phyloP scores from a whole-genome alignment of 2,329 filamentous ascomycete genomes.

The Cadophora sp. region DNA sequence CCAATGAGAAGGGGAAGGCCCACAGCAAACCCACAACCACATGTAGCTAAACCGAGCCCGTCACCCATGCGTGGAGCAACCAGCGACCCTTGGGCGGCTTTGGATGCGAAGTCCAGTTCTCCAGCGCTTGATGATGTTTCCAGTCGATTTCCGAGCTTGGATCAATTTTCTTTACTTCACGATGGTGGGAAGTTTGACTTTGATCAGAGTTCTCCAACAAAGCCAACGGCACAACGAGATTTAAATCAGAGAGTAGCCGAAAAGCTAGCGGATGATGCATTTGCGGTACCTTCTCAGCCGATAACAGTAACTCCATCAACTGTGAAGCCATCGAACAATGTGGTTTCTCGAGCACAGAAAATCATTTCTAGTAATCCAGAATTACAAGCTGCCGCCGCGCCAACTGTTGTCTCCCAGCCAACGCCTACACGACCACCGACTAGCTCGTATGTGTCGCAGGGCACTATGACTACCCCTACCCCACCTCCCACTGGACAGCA shows the following conservation, averaged over 20 bases:
- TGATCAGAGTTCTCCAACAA: slow-evolving; percentile 59
- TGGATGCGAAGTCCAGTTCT: slow-evolving; percentile 71
- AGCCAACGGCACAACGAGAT: slow-evolving; percentile 56
- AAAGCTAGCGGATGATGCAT: slow-evolving; percentile 84
- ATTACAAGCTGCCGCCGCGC: slow-evolving; percentile 57
- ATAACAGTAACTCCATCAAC: slow-evolving; percentile 28
- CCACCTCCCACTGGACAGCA: slow-evolving; percentile 45
- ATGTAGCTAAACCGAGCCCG: slow-evolving; percentile 62
- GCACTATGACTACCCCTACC: slow-evolving; percentile 78
- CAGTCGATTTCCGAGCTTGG: slow-evolving; percentile 84
- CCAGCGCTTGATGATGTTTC: slow-evolving; percentile 79
- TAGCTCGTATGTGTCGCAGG: slow-evolving; percentile 63
- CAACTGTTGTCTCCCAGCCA: slow-evolving; percentile 40
- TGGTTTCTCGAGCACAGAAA: slow-evolving; percentile 66
- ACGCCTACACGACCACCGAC: slow-evolving; percentile 51
- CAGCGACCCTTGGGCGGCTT: slow-evolving; percentile 87
- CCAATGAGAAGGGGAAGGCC: slow-evolving; percentile 93
- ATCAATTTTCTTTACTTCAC: slow-evolving; percentile 90
- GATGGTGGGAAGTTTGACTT: slow-evolving; percentile 89
- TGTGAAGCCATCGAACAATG: slow-evolving; percentile 41
- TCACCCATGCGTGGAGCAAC: slow-evolving; percentile 74
- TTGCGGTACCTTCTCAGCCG: slow-evolving; percentile 52
- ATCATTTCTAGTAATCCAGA: slow-evolving; percentile 70
- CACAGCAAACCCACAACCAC: slow-evolving; percentile 55
- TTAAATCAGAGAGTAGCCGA: slow-evolving; percentile 74